Conservation (phyloP, 2,329 filamentous ascomycete genomes). For the Penicillium sp. region DNA sequence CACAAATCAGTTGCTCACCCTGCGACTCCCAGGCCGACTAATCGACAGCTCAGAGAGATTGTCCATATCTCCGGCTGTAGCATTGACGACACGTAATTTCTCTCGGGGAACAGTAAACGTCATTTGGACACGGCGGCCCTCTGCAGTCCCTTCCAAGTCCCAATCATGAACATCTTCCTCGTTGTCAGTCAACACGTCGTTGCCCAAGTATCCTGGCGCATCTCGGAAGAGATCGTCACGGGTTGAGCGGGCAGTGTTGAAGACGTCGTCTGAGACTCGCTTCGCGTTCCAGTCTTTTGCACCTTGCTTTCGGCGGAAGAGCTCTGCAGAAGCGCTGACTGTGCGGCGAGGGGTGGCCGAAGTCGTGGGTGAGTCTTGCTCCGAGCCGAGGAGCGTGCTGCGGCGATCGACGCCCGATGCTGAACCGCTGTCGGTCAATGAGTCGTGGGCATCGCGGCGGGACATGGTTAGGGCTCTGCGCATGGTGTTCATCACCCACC, state of each 20-base stretch:
- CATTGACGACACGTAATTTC: conserved; percentile 85
- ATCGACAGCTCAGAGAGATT: conserved; percentile 31
- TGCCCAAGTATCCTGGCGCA: conserved; percentile 26
- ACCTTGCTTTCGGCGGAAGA: conserved; percentile 54
- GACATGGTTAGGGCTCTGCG: conserved; percentile 61
- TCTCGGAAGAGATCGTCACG: conserved; percentile 31
- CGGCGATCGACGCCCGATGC: conserved; percentile 34
- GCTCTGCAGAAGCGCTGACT: conserved; percentile 51
- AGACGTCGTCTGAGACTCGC: conserved; percentile 22
- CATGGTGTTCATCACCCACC: conserved; percentile 72
- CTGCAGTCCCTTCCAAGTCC: conserved; percentile 74
- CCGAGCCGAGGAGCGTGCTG: conserved; percentile 23
- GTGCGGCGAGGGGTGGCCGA: conserved; percentile 45
- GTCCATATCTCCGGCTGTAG: conserved; percentile 47
- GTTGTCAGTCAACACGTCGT: conserved; percentile 24
- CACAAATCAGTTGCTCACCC: conserved; percentile 2
- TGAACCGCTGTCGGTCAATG: conserved; percentile 8
- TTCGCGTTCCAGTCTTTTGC: conserved; percentile 55
- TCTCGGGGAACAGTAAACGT: conserved; percentile 95
- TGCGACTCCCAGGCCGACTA: conserved; percentile 18
- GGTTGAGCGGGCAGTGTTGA: conserved; percentile 17
- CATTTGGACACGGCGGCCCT: conserved; percentile 72
- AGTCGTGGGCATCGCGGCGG: conserved; percentile 27
- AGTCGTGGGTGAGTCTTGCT: conserved; percentile 5
- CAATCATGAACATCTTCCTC: conserved; percentile 54